Evolutionary conservation across 2,329 filamentous ascomycete genomes (phyloP), one percentile per base, ranked within the genome.

Genomic region (Trichoderma sp.): DNA sequence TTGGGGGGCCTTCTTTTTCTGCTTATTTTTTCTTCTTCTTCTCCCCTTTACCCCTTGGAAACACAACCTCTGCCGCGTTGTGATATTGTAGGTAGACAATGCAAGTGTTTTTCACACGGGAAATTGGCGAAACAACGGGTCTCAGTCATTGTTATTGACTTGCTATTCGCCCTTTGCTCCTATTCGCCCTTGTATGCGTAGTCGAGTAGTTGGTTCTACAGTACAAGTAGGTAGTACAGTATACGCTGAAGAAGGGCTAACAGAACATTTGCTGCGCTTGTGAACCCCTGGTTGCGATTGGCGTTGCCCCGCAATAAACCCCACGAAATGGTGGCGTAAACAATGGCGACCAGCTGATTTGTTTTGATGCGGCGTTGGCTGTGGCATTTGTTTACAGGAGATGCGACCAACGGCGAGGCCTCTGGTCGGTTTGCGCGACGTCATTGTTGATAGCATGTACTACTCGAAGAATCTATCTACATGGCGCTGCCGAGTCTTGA

Each of bases 261-360:
- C 18, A 43, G 56, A 37, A 8, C 26, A 39, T 16, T 30, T 26
- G 28, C 16, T 28, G 16, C 52, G 11, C 52, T n/a, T 55, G 26
- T 55, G 14, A 55, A 55, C 32, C 56, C 56, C 56, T 39, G 49
- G 46, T 32, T 43, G 46, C 39, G 49, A 26, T 51, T 56, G 54
- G 28, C 10, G 64, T 32, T 68, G 55, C 46, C 56, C 65, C 65
- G 56, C 55, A 67, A 59, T 43, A 43, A 54, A 60, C 65, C 65
- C 65, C 55, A 54, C 65, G 56, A 46, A 60, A 39, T 13, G 30
- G 37, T 37, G 55, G 28, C 43, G 43, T 14, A 46, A 65, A 46
- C 13, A 49, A 37, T n/a, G 52, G 21, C 51, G 10, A 34, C 28
- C 28, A 28, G 21, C 34, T 34, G 52, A 49, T 66, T 66, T 58